Evolutionary conservation across 495 filamentous ascomycete genomes (phyloP), one percentile per base, ranked within the genome.

Genomic region (Aspergillus kassunensis): DNA sequence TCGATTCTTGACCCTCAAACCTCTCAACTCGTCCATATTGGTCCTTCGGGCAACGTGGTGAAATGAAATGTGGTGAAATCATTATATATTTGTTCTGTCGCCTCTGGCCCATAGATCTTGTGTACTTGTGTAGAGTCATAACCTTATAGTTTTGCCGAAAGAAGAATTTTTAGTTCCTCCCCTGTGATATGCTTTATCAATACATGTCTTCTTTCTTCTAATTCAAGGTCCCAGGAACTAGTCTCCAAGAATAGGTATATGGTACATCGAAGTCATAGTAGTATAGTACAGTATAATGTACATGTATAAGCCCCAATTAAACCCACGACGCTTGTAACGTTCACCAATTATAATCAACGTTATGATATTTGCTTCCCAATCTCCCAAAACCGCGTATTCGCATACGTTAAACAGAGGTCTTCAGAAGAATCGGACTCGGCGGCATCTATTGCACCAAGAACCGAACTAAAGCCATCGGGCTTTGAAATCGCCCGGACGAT

Each of bases 351-450:
- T n/a, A n/a, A n/a, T n/a, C n/a, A n/a, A n/a, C n/a, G n/a, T 30
- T 1, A 31, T 23, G 2, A 39, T 23, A 72, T 57, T 39, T 70
- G 59, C 46, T 48, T 51, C 0, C 73, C 73, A 66, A 74, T 72
- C 49, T 68, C 67, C 73, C 73, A 74, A 40, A 76, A 76, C 27
- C 61, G 60, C 16, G 73, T 73, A 53, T 76, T 65, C 7, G 71
- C 73, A 62, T 76, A 76, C 2, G 71, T 68, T 58, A 76, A 43
- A 60, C 71, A 76, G 24, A 76, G 50, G 34, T 64, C 59, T 6
- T 46, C 20, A 0, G 35, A 20, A n/a, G 42, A 23, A 39, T 30
- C 34, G 11, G 42, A 23, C 29, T 30, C 34, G 6, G 27, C 16
- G 20, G 9, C 8, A 13, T 3, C 40, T 8, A 3, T 11, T 12